Percentiles rank a stretch among this genome's conserved stretches.
Conservation (phyloP, 1,139 yeast species). For the Pneumocystis murina region DNA sequence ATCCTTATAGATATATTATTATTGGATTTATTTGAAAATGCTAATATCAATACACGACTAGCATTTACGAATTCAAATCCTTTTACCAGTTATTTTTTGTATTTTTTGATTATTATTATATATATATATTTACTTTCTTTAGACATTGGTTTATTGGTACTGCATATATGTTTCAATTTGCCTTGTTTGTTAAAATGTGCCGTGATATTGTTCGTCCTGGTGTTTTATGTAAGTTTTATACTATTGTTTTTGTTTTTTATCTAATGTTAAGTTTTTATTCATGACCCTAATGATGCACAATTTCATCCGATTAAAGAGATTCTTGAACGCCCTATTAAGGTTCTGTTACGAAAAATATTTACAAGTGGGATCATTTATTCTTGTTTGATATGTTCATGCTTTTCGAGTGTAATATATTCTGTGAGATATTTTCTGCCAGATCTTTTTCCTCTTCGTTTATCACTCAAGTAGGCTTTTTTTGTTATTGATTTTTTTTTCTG, state of each 20-base stretch:
- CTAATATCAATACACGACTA: constrained; percentile 10
- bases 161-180: constrained; percentile 71
- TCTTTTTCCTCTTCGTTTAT: constrained; percentile 20
- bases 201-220: constrained; percentile 74
- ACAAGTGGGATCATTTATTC: constrained; percentile 68
- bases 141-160: constrained; percentile 69
- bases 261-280: constrained; percentile 39
- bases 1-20: constrained; percentile 49
- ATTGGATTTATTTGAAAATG: constrained; percentile 22
- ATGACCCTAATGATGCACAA: constrained; percentile 91
- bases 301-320: constrained; percentile 83
- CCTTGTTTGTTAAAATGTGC: constrained; percentile 73
- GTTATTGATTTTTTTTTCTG: constrained; percentile 23
- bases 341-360: constrained; percentile 60
- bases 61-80: constrained; percentile 1
- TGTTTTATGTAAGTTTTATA: constrained; percentile 35
- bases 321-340: constrained; percentile 51
- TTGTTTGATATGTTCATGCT: constrained; percentile 53
- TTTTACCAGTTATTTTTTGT: constrained; percentile 14
- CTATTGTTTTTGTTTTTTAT: background rate
- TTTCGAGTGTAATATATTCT: constrained; percentile 52
- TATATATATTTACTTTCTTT: constrained; percentile 20
- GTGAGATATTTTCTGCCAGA: constrained; percentile 29
- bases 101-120: constrained; percentile 12
- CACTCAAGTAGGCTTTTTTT: constrained; percentile 11